Evolutionary conservation across 2,329 filamentous ascomycete genomes (phyloP).

Genomic region (Passalora sequoiae): DNA sequence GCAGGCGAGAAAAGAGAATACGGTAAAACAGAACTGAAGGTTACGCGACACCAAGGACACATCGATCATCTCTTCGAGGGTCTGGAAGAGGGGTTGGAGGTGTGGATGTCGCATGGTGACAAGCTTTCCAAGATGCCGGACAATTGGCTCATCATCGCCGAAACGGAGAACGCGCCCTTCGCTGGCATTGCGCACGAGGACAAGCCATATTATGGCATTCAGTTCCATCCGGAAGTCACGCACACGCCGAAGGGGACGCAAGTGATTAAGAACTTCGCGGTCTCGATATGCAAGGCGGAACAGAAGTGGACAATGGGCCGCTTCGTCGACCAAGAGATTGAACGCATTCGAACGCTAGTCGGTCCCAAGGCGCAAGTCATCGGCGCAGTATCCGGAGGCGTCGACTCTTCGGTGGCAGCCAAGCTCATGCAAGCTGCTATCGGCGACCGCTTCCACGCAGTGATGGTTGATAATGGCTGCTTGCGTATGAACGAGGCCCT

Average conservation of each 20-base stretch:
- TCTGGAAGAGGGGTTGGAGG: conserved; percentile 63
- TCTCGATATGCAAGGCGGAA: conserved; percentile 72
- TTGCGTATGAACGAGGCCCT: conserved; percentile 82
- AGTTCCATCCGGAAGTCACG: conserved; percentile 85
- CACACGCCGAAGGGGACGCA: conserved; percentile 65
- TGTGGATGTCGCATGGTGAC: conserved; percentile 87
- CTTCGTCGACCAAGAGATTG: conserved; percentile 76
- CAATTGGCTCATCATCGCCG: conserved; percentile 68
- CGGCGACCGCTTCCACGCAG: conserved; percentile 74
- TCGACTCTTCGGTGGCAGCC: conserved; percentile 83
- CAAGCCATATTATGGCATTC: conserved; percentile 72
- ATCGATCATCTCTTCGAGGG: conserved; percentile 75
- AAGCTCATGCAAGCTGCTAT: conserved; percentile 85
- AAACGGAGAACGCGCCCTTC: conserved; percentile 68
- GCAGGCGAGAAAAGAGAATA: conserved; percentile 66
- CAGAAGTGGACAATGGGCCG: conserved; percentile 80
- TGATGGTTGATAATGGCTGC: conserved; percentile 79
- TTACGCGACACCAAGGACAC: conserved; percentile 56
- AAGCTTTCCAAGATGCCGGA: conserved; percentile 72
- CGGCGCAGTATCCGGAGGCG: conserved; percentile 73
- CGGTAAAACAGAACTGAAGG: conserved; percentile 62
- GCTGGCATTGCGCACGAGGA: conserved; percentile 70
- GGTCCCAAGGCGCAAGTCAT: conserved; percentile 78
- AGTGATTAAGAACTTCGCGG: conserved; percentile 75
- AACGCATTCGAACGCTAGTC: conserved; percentile 73